Evolutionary conservation across 768 basidiomycete genomes (phyloP), one percentile per base, ranked within the genome.

Genomic region (Astraeus odoratus): DNA sequence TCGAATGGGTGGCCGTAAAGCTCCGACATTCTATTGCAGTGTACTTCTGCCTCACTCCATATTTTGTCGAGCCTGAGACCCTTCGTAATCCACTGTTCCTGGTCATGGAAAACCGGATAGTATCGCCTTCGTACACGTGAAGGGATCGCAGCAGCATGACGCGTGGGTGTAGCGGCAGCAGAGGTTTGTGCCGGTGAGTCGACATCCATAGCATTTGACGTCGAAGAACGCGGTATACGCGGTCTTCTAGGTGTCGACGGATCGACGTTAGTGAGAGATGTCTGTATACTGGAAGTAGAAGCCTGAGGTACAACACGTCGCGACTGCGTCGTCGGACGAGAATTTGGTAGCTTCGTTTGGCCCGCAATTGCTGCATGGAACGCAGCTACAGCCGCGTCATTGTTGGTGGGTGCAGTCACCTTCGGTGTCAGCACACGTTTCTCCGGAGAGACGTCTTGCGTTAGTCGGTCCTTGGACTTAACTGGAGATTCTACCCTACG

Each of bases 71-170:
- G 54, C 41, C 58, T 65, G 26, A 65, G 72, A 51, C 77, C 76
- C 25, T 57, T 53, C 23, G 59, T 58, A 20, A 57, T 62, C 76
- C 76, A 78, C 37, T 77, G 73, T 40, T 65, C 54, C n/a, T 71
- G 68, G 49, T 75, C 75, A 2, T 68, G 59, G 57, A 76, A 77
- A 12, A 76, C 65, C 7, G 75, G 70, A 8, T 72, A 65, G 51
- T 75, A 77, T 7, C 74, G 70, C 5, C 68, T 65, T 24, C 59
- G 59, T 5, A 26, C 54, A 8, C 49, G 55, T 7, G 42, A 37
- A 23, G 50, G 57, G 1, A 47, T 43, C 0, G n/a, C 3, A 18
- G 10, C 25, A 20, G 35, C n/a, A 18, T n/a, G 7, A 19, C 18
- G 26, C 4, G 26, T 15, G 16, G 39, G 16, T 5, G 39, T 29